Evolutionary conservation across 345 rosid genomes (phyloP).

Genomic region (Abelmoschus esculentus): DNA sequence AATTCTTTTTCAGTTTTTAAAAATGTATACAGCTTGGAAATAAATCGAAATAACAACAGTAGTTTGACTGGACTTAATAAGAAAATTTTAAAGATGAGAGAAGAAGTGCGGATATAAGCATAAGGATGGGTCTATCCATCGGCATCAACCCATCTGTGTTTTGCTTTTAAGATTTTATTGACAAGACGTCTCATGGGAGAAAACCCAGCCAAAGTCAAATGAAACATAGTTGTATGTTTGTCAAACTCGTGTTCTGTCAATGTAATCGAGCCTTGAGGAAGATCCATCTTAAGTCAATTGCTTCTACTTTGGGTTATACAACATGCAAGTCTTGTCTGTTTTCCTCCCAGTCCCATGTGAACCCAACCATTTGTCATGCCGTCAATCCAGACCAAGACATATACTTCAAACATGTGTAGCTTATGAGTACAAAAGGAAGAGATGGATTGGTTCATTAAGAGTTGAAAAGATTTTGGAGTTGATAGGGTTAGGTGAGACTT

Average conservation of each 20-base stretch:
- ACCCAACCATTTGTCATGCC: background rate
- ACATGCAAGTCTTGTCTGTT: no score
- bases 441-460: background rate
- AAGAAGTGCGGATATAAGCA: no score
- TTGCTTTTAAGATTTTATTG: conserved; percentile 1
- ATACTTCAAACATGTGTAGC: background rate
- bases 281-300: conserved; percentile 2
- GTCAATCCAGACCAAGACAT: background rate
- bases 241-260: background rate
- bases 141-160: background rate
- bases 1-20: no score
- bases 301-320: background rate
- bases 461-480: background rate
- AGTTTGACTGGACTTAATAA: no score
- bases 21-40: no score
- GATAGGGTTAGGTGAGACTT: no score
- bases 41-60: no score
- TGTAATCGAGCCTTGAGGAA: conserved; percentile 5
- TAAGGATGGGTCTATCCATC: no score
- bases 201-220: background rate
- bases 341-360: no score
- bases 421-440: background rate
- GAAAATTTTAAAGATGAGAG: no score
- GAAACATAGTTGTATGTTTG: background rate
- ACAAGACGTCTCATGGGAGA: background rate